Conservation (phyloP, 1,284 basidiomycete genomes). For the Ustilago crameri region DNA sequence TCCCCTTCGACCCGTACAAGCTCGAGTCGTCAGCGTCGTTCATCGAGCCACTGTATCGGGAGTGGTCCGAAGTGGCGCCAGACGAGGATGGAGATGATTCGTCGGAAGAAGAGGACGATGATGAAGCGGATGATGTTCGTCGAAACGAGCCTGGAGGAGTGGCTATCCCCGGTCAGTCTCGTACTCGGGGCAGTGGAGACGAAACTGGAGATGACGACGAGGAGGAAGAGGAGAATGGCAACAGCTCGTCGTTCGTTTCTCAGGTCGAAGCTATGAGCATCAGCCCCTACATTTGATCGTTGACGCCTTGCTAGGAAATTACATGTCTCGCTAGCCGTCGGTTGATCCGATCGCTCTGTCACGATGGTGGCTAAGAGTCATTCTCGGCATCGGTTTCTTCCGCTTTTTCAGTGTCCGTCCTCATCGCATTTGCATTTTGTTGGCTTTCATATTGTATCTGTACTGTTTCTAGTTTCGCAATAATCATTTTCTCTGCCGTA, state of each 20-base stretch:
- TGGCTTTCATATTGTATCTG: not conserved
- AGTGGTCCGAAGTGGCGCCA: constrained; percentile 72
- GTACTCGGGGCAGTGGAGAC: not conserved
- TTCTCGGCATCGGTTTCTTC: not conserved
- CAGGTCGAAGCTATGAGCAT: constrained; percentile 66
- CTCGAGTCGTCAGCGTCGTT: constrained; percentile 74
- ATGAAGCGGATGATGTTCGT: constrained; percentile 45
- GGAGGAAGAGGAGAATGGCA: constrained; percentile 32
- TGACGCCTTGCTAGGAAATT: not conserved
- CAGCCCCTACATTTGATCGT: constrained; percentile 48
- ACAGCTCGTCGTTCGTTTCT: constrained; percentile 54
- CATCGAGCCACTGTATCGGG: constrained; percentile 72
- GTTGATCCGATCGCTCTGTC: not conserved
- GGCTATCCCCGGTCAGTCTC: constrained; percentile 25
- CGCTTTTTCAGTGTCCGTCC: not conserved
- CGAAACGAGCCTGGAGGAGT: constrained; percentile 28
- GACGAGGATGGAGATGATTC: constrained; percentile 56
- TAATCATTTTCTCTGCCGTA: constrained; percentile 5
- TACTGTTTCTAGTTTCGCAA: constrained; percentile 2
- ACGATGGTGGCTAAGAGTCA: no score
- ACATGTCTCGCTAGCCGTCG: not conserved
- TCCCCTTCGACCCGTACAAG: constrained; percentile 98
- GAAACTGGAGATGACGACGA: constrained; percentile 18
- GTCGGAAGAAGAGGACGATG: constrained; percentile 49
- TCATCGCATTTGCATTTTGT: not conserved